Evolutionary conservation across 1,284 basidiomycete genomes (phyloP).

Genomic region (Chalciporus sp.): DNA sequence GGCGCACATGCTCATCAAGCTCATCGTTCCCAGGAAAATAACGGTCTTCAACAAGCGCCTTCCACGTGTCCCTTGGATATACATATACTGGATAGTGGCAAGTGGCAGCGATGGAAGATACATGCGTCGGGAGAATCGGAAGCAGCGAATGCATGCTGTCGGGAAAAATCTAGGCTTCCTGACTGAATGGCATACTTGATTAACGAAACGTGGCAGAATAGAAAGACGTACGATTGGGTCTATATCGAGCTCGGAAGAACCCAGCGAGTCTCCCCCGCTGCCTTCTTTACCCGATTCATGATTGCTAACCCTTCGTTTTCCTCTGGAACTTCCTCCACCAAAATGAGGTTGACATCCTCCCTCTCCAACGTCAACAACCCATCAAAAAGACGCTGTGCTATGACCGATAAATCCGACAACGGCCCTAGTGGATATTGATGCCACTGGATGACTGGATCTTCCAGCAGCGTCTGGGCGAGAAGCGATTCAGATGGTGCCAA

Average conservation of each 20-base stretch:
- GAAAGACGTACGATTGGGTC: constrained; percentile 22
- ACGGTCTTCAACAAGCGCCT: not conserved
- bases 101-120: not conserved
- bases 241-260: constrained; percentile 34
- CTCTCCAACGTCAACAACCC: constrained; percentile 84
- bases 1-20: not conserved
- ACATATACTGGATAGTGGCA: not conserved
- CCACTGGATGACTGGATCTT: constrained; percentile 51
- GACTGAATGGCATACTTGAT: not conserved
- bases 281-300: constrained; percentile 98
- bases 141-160: not conserved
- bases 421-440: constrained; percentile 62
- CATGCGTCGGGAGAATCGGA: not conserved
- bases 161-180: not conserved
- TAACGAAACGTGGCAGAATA: not conserved
- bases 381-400: constrained; percentile 86
- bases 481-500: constrained; percentile 69
- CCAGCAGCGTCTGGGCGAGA: constrained; percentile 44
- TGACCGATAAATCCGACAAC: constrained; percentile 58
- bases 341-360: constrained; percentile 78
- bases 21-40: not conserved
- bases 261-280: constrained; percentile 71
- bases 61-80: not conserved
- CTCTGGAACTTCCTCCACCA: constrained; percentile 87
- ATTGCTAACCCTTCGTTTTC: constrained; percentile 88